These are phyloP conservation scores for Paspalum vaginatum DNA, from an alignment of 176 grass and related monocot species.

Conservation along the genomic window DNA sequence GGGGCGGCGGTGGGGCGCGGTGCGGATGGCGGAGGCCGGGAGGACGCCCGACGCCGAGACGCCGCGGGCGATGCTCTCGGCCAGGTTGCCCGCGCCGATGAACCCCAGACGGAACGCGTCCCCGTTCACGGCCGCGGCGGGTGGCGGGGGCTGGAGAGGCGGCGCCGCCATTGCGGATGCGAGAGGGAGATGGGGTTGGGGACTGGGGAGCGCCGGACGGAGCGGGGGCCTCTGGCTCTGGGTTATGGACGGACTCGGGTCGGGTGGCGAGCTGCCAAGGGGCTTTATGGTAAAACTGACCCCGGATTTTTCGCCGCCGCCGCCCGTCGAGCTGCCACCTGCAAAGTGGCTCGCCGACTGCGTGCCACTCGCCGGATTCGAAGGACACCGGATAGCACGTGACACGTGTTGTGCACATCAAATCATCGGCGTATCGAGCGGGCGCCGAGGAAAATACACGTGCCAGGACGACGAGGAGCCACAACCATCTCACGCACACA, in stretches of 20 bases:
- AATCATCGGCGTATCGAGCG: not conserved
- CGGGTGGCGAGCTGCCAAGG: not conserved
- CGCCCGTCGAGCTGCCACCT: too few relatives aligned
- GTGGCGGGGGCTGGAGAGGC: slow-evolving; percentile 26
- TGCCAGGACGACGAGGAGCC: too few relatives aligned
- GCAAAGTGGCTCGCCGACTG: too few relatives aligned
- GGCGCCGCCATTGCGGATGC: slow-evolving; percentile 51
- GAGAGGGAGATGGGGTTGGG: not conserved
- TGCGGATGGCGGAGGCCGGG: slow-evolving; percentile 70
- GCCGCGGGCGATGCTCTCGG: slow-evolving; percentile 92
- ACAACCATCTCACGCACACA: too few relatives aligned
- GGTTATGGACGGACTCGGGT: not conserved
- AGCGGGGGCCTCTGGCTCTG: not conserved
- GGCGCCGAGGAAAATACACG: too few relatives aligned
- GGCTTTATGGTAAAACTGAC: not conserved
- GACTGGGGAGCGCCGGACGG: not conserved
- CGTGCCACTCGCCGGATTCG: too few relatives aligned
- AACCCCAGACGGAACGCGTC: slow-evolving; percentile 73
- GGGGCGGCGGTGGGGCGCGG: slow-evolving; percentile 60
- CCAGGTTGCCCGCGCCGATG: slow-evolving; percentile 85
- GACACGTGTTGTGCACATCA: not conserved
- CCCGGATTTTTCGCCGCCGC: too few relatives aligned
- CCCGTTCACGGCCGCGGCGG: not conserved
- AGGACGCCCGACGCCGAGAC: slow-evolving; percentile 79
- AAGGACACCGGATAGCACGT: not conserved